Evolutionary conservation across 345 rosid species (phyloP).

Genomic region (Lepidium africanum): DNA sequence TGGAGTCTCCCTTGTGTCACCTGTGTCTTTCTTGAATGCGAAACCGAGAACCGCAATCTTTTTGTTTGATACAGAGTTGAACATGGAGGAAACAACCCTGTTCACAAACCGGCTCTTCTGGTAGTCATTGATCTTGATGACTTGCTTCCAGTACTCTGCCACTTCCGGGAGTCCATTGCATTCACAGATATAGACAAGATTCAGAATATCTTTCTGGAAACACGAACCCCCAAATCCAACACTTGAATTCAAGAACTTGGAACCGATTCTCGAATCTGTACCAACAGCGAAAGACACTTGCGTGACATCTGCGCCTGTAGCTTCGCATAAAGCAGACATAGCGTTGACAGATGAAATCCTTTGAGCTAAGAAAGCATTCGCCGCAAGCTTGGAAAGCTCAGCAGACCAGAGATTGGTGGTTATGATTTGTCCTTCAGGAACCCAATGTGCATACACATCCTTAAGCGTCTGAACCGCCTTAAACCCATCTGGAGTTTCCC

Average conservation of each 20-base stretch:
- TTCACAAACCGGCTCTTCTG: slow-evolving; percentile 71
- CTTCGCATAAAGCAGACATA: slow-evolving; percentile 82
- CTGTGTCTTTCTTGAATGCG: slow-evolving; percentile 86
- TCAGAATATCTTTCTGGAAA: slow-evolving; percentile 76
- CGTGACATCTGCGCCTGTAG: slow-evolving; percentile 70
- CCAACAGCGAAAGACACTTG: slow-evolving; percentile 69
- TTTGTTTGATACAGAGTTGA: slow-evolving; percentile 65
- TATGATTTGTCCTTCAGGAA: slow-evolving; percentile 55
- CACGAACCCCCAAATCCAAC: slow-evolving; percentile 90
- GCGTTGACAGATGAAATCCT: slow-evolving; percentile 83
- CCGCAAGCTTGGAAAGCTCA: slow-evolving; percentile 84
- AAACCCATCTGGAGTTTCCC: slow-evolving; percentile 64
- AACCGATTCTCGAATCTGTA: slow-evolving; percentile 67
- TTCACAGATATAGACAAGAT: slow-evolving; percentile 70
- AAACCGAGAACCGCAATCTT: slow-evolving; percentile 77
- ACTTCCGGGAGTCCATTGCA: slow-evolving; percentile 73
- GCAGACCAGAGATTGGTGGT: slow-evolving; percentile 87
- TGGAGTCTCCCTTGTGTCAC: slow-evolving; percentile 77
- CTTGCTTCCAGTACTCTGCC: slow-evolving; percentile 78
- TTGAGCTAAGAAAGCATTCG: slow-evolving; percentile 84
- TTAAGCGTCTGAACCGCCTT: slow-evolving; percentile 59
- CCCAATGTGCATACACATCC: slow-evolving; percentile 81
- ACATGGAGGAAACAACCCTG: slow-evolving; percentile 75
- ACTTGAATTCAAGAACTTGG: slow-evolving; percentile 73
- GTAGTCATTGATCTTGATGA: slow-evolving; percentile 72